phyloP scores from a whole-genome alignment of 768 basidiomycete genomes.

The Boletus sp. region DNA sequence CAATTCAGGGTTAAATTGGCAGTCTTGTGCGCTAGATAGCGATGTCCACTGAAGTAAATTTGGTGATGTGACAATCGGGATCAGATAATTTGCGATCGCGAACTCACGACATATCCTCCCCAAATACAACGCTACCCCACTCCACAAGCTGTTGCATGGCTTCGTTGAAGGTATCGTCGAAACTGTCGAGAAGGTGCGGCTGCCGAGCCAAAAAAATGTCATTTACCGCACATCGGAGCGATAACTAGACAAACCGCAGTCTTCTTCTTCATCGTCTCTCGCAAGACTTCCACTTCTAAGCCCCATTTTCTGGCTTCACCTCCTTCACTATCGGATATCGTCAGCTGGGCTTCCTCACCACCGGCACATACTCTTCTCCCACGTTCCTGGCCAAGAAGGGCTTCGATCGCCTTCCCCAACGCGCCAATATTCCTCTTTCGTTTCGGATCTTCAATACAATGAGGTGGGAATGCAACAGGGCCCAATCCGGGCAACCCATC shows the following conservation, averaged over 20 bases:
- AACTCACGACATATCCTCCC: constrained; percentile 63
- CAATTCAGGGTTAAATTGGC: constrained; percentile 69
- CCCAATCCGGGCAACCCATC: constrained; percentile 77
- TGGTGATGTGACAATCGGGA: constrained; percentile 21
- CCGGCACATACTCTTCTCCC: constrained; percentile 66
- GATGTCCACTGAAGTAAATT: constrained; percentile 52
- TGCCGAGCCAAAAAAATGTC: constrained; percentile 31
- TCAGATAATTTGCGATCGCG: constrained; percentile 25
- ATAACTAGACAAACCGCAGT: constrained; percentile 44
- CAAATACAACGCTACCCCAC: constrained; percentile 71
- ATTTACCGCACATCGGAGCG: constrained; percentile 12
- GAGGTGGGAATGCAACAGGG: constrained; percentile 72
- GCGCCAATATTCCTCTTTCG: constrained; percentile 71
- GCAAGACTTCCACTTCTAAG: constrained; percentile 55
- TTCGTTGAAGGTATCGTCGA: constrained; percentile 74
- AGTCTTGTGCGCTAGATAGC: constrained; percentile 74
- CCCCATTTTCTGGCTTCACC: constrained; percentile 82
- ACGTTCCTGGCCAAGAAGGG: constrained; percentile 57
- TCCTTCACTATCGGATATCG: constrained; percentile 46
- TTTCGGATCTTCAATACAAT: constrained; percentile 75
- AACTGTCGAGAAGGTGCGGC: constrained; percentile 55
- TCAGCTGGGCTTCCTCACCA: constrained; percentile 31
- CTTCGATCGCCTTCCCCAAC: constrained; percentile 72
- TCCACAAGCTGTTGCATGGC: constrained; percentile 74
- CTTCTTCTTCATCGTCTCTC: constrained; percentile 55